phyloP scores from a whole-genome alignment of 768 basidiomycete species.

The Lactarius indigo region DNA sequence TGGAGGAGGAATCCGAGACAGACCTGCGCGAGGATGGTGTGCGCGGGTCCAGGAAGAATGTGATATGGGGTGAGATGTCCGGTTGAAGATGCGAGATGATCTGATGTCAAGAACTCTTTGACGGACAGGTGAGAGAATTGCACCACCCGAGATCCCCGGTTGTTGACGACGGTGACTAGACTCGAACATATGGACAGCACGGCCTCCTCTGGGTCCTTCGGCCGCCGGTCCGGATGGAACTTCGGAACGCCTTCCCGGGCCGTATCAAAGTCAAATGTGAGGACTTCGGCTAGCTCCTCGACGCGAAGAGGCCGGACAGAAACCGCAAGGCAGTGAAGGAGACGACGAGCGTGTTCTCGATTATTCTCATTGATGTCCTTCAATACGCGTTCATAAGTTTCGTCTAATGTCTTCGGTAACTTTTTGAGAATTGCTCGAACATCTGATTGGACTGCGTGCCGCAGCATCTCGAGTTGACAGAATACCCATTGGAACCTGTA shows the following conservation, averaged over 20 bases:
- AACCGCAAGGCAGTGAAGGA: conserved; percentile 9
- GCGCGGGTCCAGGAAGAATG: not conserved
- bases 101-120: conserved; percentile 8
- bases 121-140: conserved; percentile 15
- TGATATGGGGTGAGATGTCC: not conserved
- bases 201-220: not conserved
- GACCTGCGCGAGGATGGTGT: not conserved
- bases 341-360: not conserved
- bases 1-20: not conserved
- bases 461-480: not conserved
- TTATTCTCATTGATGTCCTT: conserved; percentile 1
- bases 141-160: not conserved
- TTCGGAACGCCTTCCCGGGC: not conserved
- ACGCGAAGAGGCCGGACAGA: not conserved
- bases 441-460: not conserved
- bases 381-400: not conserved
- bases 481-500: not conserved
- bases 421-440: not conserved
- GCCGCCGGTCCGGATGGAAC: conserved; percentile 5
- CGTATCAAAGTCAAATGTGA: conserved; percentile 10
- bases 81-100: not conserved
- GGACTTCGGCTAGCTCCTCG: conserved; percentile 5
- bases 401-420: not conserved
- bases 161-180: not conserved
- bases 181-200: conserved; percentile 13